Evolutionary conservation across 371 early-diverging fungal genomes (phyloP).

Genomic region (Paramicrosporidium saccamoebae): DNA sequence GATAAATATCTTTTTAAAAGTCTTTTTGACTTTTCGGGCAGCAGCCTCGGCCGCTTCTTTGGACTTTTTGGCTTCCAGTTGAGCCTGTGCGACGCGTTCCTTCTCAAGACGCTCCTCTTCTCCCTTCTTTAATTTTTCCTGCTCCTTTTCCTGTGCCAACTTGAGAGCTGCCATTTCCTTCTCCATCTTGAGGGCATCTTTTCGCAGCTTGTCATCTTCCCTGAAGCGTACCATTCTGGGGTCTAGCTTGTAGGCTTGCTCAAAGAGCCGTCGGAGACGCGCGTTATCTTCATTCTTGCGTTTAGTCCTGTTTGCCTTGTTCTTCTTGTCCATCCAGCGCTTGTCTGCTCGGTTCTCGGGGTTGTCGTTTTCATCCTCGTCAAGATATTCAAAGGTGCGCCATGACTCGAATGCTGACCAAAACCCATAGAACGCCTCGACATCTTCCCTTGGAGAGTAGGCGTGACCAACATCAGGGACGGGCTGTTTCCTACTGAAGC

Average conservation of each 20-base stretch:
- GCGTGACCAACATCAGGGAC: slow-evolving; percentile 45
- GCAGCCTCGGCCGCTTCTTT: slow-evolving; percentile 35
- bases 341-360: slow-evolving; percentile 80
- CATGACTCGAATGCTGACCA: slow-evolving; percentile 87
- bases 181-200: slow-evolving; percentile 58
- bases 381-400: slow-evolving; percentile 86
- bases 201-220: slow-evolving; percentile 52
- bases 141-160: slow-evolving; percentile 13
- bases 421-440: slow-evolving; percentile 82
- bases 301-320: slow-evolving; percentile 61
- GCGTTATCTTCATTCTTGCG: slow-evolving; percentile 86
- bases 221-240: slow-evolving; percentile 65
- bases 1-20: slow-evolving; percentile 35
- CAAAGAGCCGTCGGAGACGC: slow-evolving; percentile 50
- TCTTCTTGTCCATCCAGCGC: slow-evolving; percentile 74
- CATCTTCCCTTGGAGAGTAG: slow-evolving; percentile 28
- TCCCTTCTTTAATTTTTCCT: slow-evolving; percentile 9
- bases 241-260: slow-evolving; percentile 40
- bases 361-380: slow-evolving; percentile 71
- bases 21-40: slow-evolving; percentile 67
- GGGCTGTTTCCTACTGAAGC: slow-evolving; percentile 61
- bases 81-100: slow-evolving; percentile 18
- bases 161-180: slow-evolving; percentile 33
- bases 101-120: slow-evolving; percentile 16
- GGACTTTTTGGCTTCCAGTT: slow-evolving; percentile 26